These are phyloP conservation scores for Plasmodiophora brassicae DNA, from an alignment of 208 protist species.

Conservation along the genomic window DNA sequence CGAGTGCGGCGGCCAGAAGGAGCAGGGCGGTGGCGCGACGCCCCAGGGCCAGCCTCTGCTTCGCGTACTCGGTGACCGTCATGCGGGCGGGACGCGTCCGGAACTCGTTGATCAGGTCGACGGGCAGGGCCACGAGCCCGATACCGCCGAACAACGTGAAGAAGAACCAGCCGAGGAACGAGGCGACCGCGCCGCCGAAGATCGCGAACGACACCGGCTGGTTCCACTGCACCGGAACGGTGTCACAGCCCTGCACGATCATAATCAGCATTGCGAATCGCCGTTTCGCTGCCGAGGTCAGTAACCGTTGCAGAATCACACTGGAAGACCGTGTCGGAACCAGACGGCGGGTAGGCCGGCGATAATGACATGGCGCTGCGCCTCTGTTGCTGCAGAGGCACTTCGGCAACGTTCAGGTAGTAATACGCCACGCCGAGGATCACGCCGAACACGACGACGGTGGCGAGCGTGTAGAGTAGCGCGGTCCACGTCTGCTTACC, in stretches of 20 bases:
- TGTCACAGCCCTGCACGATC: neutral
- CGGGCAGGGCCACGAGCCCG: conserved; percentile 76
- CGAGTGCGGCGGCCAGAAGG: neutral
- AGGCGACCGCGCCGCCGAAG: conserved; percentile 48
- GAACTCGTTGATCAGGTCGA: conserved; percentile 71
- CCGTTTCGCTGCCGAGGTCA: too few species aligned
- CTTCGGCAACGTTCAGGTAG: neutral
- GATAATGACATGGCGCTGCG: too few species aligned
- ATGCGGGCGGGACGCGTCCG: conserved; percentile 65
- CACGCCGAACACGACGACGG: neutral
- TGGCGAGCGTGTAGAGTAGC: neutral
- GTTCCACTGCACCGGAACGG: neutral
- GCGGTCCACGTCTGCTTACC: neutral
- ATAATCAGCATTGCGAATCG: too few species aligned
- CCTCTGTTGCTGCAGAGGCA: too few species aligned
- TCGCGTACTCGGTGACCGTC: conserved; percentile 66
- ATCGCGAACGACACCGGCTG: conserved; percentile 39
- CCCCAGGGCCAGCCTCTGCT: conserved; percentile 62
- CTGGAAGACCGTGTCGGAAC: too few species aligned
- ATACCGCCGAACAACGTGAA: conserved; percentile 78
- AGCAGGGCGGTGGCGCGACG: conserved; percentile 63
- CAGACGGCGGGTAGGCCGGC: too few species aligned
- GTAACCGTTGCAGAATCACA: too few species aligned
- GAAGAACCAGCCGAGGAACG: conserved; percentile 54
- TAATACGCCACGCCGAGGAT: neutral